phyloP scores from a whole-genome alignment of 371 early-diverging fungal species.

The Saksenaea vasiformis region DNA sequence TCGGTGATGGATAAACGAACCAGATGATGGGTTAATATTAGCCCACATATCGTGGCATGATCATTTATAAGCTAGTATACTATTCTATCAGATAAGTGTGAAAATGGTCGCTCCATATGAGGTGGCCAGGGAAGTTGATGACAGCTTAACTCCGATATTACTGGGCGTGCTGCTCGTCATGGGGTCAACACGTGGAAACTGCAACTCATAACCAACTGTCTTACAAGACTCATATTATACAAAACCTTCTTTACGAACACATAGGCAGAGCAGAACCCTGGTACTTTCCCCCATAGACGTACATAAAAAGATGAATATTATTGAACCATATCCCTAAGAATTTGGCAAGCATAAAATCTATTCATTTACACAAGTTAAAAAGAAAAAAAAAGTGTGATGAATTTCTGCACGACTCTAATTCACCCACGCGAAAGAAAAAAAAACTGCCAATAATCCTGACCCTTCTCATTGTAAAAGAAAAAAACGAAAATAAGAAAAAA shows the following conservation, averaged over 20 bases:
- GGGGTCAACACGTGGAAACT: neutral
- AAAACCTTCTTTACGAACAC: too few species aligned
- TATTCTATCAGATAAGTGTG: too few species aligned
- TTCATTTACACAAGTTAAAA: neutral
- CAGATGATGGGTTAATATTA: too few species aligned
- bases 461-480: neutral
- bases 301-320: neutral
- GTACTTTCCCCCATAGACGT: too few species aligned
- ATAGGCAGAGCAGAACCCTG: too few species aligned
- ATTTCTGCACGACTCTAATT: neutral
- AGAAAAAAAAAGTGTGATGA: neutral
- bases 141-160: neutral
- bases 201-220: too few species aligned
- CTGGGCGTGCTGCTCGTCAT: neutral
- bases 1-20: too few species aligned
- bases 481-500: conserved; percentile 8
- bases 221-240: too few species aligned
- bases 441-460: neutral
- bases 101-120: too few species aligned
- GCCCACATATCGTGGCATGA: too few species aligned
- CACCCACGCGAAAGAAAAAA: neutral
- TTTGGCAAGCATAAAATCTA: neutral
- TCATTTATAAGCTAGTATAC: too few species aligned
- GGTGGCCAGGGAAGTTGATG: too few species aligned
- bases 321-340: neutral